Conservation (phyloP, 192 early-diverging fungal genomes). For the Backusella macrospora region DNA sequence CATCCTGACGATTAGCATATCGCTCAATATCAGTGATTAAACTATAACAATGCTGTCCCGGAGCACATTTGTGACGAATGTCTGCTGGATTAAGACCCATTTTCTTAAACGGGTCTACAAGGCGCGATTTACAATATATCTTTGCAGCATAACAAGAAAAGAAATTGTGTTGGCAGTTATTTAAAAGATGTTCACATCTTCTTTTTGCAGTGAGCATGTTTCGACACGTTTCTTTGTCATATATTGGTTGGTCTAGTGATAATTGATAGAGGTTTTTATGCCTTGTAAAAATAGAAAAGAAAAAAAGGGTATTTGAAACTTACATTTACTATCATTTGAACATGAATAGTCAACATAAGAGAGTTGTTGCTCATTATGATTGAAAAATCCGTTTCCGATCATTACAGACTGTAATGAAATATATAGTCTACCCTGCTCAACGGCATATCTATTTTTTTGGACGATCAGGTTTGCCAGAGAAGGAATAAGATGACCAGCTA, state of each 20-base stretch:
- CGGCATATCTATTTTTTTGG: constrained; percentile 66
- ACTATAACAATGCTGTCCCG: constrained; percentile 77
- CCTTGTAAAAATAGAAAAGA: background rate
- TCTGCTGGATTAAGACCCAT: constrained; percentile 91
- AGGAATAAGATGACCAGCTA: constrained; percentile 88
- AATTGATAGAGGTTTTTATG: background rate
- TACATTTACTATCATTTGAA: constrained; percentile 42
- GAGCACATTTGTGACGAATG: constrained; percentile 81
- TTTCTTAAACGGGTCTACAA: constrained; percentile 65
- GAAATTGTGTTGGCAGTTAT: constrained; percentile 83
- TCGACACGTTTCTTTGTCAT: constrained; percentile 72
- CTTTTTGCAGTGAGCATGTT: constrained; percentile 73
- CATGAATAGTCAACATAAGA: constrained; percentile 82
- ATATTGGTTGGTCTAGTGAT: constrained; percentile 69
- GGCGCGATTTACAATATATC: constrained; percentile 73
- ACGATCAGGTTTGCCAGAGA: constrained; percentile 84
- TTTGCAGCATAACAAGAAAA: constrained; percentile 77
- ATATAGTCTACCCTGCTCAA: constrained; percentile 31
- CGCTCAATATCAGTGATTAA: constrained; percentile 77
- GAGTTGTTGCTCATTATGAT: constrained; percentile 87
- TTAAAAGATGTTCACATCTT: constrained; percentile 74
- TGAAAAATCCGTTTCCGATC: constrained; percentile 92
- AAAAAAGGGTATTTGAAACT: background rate
- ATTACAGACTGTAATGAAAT: constrained; percentile 77
- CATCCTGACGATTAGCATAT: constrained; percentile 76